Evolutionary conservation across 2,329 filamentous ascomycete genomes (phyloP), one percentile per base, ranked within the genome.

Genomic region (Colletotrichum chlorophyti): DNA sequence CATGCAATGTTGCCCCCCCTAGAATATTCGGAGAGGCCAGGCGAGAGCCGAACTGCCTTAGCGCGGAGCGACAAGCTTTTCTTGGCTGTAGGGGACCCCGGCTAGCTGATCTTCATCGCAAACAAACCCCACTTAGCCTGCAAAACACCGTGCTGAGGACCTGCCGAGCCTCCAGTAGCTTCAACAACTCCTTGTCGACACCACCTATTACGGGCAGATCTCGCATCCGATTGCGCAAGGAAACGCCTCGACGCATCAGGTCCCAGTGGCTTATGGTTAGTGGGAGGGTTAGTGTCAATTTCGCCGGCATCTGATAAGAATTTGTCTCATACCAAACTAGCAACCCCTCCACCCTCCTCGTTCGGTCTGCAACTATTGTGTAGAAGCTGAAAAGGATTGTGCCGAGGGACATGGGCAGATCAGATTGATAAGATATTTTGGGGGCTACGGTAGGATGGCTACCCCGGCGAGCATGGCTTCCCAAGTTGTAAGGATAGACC

Each of bases 381-480:
- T 40, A 41, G 45, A 29, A 37, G 15, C 29, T 34, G 35, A 27
- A 50, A 54, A 42, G 21, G 27, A 24, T 24, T 29, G 47, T 38
- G 29, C 45, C 24, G 46, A n/a, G 31, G 23, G 31, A n/a, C 26
- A 40, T 38, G n/a, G 32, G 32, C 27, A 51, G 54, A 58, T 58
- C 50, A 58, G 54, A 58, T 58, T 58, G 54, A 58, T 58, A 58
- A 58, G 54, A 58, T 58, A 50, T 21, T 27, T 54, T 35, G 23
- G 26, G 27, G 35, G 23, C 34, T n/a, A 53, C 24, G n/a, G 19
- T 23, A 12, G 32, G 15, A 21, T 23, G 34, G 49, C 9, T 15
- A 42, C 37, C 50, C 49, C 31, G 24, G 55, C 31, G 32, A 32
- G 17, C 38, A 38, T 37, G 31, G 43, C 23, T 19, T 26, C 10